Evolutionary conservation across 2,329 filamentous ascomycete genomes (phyloP).

Genomic region (Fusarium poae): DNA sequence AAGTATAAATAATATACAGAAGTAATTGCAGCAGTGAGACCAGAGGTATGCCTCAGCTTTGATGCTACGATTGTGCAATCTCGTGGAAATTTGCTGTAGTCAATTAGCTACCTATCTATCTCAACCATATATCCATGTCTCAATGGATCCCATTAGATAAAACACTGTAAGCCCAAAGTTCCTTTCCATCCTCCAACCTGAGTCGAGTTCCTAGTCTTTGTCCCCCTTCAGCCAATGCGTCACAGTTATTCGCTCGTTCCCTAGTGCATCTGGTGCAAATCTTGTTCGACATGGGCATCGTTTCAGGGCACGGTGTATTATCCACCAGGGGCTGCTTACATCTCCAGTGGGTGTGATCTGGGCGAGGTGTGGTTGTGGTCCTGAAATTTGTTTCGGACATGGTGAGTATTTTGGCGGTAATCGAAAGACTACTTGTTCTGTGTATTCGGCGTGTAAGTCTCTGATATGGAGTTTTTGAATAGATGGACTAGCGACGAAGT

Average conservation of each 20-base stretch:
- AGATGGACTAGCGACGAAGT: too few relatives aligned
- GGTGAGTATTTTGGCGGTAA: too few relatives aligned
- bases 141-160: background rate
- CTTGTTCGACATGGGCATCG: background rate
- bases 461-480: background rate
- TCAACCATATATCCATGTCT: too few relatives aligned
- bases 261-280: background rate
- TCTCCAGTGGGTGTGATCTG: background rate
- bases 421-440: background rate
- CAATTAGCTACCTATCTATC: background rate
- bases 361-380: background rate
- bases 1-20: too few relatives aligned
- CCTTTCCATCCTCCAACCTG: background rate
- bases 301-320: background rate
- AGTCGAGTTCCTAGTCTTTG: background rate
- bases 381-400: background rate
- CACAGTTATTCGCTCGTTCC: background rate
- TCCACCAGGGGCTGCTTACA: background rate
- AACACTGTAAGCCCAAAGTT: background rate
- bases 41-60: too few relatives aligned
- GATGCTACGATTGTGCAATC: too few relatives aligned
- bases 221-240: background rate
- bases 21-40: too few relatives aligned
- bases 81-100: too few relatives aligned
- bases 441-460: background rate